These are phyloP conservation scores for Sanghuangporus baumii DNA, from an alignment of 1,284 basidiomycete genomes.

Conservation along the genomic window DNA sequence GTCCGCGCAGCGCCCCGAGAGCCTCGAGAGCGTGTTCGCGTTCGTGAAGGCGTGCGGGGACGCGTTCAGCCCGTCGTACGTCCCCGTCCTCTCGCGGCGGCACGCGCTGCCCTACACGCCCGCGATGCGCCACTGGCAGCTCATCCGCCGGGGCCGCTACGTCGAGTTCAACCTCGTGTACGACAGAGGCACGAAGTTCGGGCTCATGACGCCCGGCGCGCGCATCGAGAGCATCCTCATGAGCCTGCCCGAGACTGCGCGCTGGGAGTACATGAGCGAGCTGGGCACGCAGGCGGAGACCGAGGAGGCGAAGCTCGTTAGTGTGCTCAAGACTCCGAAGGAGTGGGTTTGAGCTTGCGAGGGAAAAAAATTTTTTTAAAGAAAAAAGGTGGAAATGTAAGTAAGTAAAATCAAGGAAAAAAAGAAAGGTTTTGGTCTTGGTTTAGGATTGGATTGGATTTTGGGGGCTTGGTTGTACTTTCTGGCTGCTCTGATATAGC, in stretches of 20 bases:
- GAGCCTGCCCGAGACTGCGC: slow-evolving; percentile 84
- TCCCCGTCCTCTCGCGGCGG: slow-evolving; percentile 73
- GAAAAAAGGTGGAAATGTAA: not conserved
- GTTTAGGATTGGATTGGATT: not conserved
- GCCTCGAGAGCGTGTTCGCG: slow-evolving; percentile 66
- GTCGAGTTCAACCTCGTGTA: slow-evolving; percentile 94
- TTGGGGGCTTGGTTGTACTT: not conserved
- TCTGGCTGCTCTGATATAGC: no score
- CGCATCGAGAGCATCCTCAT: slow-evolving; percentile 92
- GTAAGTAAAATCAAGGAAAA: no score
- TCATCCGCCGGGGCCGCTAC: slow-evolving; percentile 82
- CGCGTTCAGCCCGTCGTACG: slow-evolving; percentile 83
- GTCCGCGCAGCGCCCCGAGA: slow-evolving; percentile 46
- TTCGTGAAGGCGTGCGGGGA: slow-evolving; percentile 70
- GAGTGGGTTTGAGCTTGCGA: slow-evolving; percentile 52
- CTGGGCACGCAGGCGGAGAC: slow-evolving; percentile 64
- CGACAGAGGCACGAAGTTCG: slow-evolving; percentile 85
- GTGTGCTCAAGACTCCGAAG: slow-evolving; percentile 63
- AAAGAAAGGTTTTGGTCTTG: not conserved
- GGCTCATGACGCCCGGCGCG: slow-evolving; percentile 85
- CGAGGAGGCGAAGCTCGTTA: slow-evolving; percentile 66
- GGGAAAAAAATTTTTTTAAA: not conserved
- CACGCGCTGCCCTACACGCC: slow-evolving; percentile 54
- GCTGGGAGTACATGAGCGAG: slow-evolving; percentile 93
- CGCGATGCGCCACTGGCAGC: slow-evolving; percentile 80